Percentiles rank a stretch among this genome's conserved stretches.
Evolutionary conservation across 352 stramenopile genomes (phyloP).

Genomic region (Phytopythium aichiense): DNA sequence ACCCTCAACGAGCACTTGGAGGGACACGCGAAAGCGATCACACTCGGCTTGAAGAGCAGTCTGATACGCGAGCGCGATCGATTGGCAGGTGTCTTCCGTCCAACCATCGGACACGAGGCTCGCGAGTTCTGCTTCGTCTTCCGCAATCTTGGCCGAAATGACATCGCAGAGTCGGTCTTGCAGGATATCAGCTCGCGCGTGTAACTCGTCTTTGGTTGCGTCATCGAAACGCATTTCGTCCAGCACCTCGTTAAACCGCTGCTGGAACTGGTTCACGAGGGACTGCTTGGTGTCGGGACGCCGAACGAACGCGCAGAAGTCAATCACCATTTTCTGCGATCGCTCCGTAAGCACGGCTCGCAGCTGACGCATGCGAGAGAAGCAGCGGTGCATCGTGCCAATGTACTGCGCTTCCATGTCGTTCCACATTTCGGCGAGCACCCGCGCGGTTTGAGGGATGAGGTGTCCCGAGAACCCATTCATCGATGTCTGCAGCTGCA

Average conservation of each 20-base stretch:
- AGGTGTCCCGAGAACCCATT: slow-evolving; percentile 30
- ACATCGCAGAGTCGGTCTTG: slow-evolving; percentile 55
- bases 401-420: slow-evolving; percentile 56
- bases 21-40: slow-evolving; percentile 58
- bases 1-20: slow-evolving; percentile 53
- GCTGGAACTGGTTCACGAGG: slow-evolving; percentile 63
- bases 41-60: slow-evolving; percentile 62
- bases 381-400: slow-evolving; percentile 37
- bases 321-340: slow-evolving; percentile 24
- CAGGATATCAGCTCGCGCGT: slow-evolving; percentile 66
- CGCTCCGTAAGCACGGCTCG: slow-evolving; percentile 24
- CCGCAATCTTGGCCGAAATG: slow-evolving; percentile 31
- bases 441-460: slow-evolving; percentile 20
- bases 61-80: slow-evolving; percentile 42
- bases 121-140: slow-evolving; percentile 47
- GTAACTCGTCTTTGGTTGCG: slow-evolving; percentile 73
- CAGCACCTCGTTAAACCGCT: slow-evolving; percentile 70
- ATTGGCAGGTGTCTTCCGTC: slow-evolving; percentile 48
- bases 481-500: background rate
- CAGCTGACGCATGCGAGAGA: slow-evolving; percentile 32
- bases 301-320: slow-evolving; percentile 55
- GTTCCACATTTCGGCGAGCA: slow-evolving; percentile 47
- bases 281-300: slow-evolving; percentile 66
- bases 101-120: slow-evolving; percentile 44
- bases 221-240: slow-evolving; percentile 85